A percentile compares a stretch with the other conserved stretches of the same genome.
Conservation (phyloP, 768 basidiomycete species). For the Hygrocybe punicea region DNA sequence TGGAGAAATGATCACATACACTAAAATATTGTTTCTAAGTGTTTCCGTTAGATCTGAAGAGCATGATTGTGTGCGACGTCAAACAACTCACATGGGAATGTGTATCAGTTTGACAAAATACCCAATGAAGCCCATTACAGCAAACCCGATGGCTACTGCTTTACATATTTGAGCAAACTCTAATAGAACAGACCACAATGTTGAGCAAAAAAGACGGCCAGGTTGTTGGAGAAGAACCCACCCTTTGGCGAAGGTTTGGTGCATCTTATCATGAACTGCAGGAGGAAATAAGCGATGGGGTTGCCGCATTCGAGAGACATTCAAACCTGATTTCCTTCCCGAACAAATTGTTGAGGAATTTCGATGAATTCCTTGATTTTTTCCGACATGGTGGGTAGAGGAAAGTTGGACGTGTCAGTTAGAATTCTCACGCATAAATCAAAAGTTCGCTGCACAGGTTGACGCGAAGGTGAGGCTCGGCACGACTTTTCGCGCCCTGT, state of each 20-base stretch:
- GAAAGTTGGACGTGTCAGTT: conserved; percentile 17
- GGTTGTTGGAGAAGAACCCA: conserved; percentile 32
- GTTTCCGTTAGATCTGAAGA: conserved; percentile 11
- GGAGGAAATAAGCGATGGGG: conserved; percentile 15
- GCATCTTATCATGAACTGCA: conserved; percentile 92
- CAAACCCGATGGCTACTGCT: conserved; percentile 96
- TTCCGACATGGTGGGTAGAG: conserved; percentile 69
- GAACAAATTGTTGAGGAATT: conserved; percentile 86
- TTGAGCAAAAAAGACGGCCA: neutral
- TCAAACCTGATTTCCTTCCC: conserved; percentile 88
- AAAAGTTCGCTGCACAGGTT: too few species aligned
- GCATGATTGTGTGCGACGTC: neutral
- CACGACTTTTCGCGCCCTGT: neutral
- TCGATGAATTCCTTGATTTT: conserved; percentile 88
- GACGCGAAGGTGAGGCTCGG: neutral
- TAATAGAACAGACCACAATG: conserved; percentile 37
- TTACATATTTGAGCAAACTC: conserved; percentile 94
- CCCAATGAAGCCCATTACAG: conserved; percentile 99
- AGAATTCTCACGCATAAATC: conserved; percentile 22
- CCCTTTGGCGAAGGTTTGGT: conserved; percentile 97
- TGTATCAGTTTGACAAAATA: conserved; percentile 98
- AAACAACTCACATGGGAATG: conserved; percentile 84
- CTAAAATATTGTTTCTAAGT: conserved; percentile 90
- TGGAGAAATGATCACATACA: conserved; percentile 57
- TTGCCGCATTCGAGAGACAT: neutral